Conservation (phyloP, 257 asterid species). For the Anisodus tanguticus region DNA sequence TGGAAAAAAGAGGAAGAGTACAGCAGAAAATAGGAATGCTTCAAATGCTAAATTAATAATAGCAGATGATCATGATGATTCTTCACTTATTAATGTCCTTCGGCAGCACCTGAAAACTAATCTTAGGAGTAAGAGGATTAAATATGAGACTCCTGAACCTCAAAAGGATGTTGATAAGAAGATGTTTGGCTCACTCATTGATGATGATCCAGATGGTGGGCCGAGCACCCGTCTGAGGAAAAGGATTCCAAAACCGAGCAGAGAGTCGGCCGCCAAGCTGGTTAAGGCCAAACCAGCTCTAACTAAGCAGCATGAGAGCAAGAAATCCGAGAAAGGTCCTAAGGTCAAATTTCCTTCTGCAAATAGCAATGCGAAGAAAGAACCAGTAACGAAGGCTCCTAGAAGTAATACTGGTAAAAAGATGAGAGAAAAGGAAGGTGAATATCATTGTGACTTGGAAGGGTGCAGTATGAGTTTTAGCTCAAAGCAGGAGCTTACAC, state of each 20-base stretch:
- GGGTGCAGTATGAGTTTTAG: constrained; percentile 89
- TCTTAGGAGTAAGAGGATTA: constrained; percentile 46
- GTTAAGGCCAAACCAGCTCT: constrained; percentile 43
- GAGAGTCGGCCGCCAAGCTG: constrained; percentile 44
- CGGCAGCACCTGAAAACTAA: constrained; percentile 53
- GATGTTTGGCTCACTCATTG: constrained; percentile 34
- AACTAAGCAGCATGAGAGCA: constrained; percentile 53
- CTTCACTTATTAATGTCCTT: constrained; percentile 39
- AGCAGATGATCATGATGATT: constrained; percentile 38
- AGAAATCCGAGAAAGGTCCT: constrained; percentile 48
- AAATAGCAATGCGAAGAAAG: constrained; percentile 28
- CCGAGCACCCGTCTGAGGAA: constrained; percentile 88
- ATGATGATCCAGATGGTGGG: constrained; percentile 73
- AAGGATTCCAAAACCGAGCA: constrained; percentile 55
- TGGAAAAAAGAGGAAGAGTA: constrained; percentile 54
- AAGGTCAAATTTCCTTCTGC: constrained; percentile 35
- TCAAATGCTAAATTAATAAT: constrained; percentile 43
- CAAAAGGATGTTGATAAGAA: constrained; percentile 41
- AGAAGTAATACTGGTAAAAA: constrained; percentile 39
- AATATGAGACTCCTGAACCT: constrained; percentile 49
- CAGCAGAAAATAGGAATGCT: constrained; percentile 43
- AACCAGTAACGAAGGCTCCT: constrained; percentile 15
- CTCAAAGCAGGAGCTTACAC: constrained; percentile 72
- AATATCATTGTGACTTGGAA: constrained; percentile 76
- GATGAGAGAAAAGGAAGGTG: constrained; percentile 58